A percentile compares a stretch with the other conserved stretches of the same genome.
Conservation (phyloP, 2,329 filamentous ascomycete species). For the Capronia epimyces region DNA sequence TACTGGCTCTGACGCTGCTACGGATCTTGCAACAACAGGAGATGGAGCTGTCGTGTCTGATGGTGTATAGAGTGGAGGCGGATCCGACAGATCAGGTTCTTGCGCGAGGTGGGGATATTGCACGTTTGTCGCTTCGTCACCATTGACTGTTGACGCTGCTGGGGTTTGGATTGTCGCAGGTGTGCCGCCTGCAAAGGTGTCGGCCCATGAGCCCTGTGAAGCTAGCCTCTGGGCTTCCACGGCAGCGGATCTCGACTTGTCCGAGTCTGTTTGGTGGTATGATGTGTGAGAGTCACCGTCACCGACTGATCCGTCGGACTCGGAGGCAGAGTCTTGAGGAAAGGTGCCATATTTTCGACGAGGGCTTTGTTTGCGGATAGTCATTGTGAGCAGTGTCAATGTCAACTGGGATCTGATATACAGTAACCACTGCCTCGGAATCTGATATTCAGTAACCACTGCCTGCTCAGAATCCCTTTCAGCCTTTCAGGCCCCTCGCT, state of each 20-base stretch:
- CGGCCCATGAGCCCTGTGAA: slow-evolving; percentile 24
- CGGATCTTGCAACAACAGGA: slow-evolving; percentile 12
- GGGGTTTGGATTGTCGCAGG: slow-evolving; percentile 20
- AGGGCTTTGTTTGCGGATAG: slow-evolving; percentile 20
- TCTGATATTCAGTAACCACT: too few species aligned
- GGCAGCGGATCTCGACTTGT: slow-evolving; percentile 24
- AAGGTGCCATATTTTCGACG: slow-evolving; percentile 23
- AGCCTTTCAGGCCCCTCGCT: too few species aligned
- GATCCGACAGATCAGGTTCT: slow-evolving; percentile 20
- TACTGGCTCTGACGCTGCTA: slow-evolving; percentile 17
- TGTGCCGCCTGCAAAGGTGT: slow-evolving; percentile 21
- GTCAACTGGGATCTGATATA: not conserved
- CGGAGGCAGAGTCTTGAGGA: slow-evolving; percentile 6
- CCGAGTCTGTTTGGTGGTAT: slow-evolving; percentile 15
- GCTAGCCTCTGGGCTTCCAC: slow-evolving; percentile 23
- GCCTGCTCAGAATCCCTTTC: too few species aligned
- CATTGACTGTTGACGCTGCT: slow-evolving; percentile 18
- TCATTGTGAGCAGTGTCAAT: slow-evolving; percentile 11
- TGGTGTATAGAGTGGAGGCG: slow-evolving; percentile 25
- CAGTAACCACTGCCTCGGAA: too few species aligned
- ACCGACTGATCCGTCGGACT: not conserved
- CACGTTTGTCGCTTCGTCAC: slow-evolving; percentile 9
- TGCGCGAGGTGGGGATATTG: slow-evolving; percentile 8
- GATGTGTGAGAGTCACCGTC: slow-evolving; percentile 6
- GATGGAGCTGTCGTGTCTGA: slow-evolving; percentile 15